These are phyloP conservation scores for Sclerospora graminicola DNA, from an alignment of 352 stramenopile species.

Conservation along the genomic window DNA sequence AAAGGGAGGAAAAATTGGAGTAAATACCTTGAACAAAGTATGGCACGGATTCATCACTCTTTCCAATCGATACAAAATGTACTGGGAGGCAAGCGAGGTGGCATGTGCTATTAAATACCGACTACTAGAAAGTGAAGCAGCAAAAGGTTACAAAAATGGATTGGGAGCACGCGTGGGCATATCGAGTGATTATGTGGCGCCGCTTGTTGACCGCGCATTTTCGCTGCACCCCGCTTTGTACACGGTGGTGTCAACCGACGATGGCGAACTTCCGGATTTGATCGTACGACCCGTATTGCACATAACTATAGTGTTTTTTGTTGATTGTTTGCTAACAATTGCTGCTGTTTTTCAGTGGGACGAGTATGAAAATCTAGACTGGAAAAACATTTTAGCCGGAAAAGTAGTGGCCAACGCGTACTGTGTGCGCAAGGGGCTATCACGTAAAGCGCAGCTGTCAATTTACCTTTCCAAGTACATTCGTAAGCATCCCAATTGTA, in stretches of 20 bases:
- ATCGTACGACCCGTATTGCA: slow-evolving; percentile 18
- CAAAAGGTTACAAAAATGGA: slow-evolving; percentile 17
- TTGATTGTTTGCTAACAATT: slow-evolving; percentile 5
- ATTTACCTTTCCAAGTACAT: slow-evolving; percentile 64
- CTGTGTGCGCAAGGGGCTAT: slow-evolving; percentile 61
- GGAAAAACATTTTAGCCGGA: slow-evolving; percentile 39
- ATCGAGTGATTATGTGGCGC: slow-evolving; percentile 31
- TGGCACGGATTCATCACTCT: background rate
- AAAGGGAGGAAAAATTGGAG: background rate
- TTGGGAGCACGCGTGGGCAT: slow-evolving; percentile 28
- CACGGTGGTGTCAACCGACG: slow-evolving; percentile 14
- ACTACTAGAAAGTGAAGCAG: slow-evolving; percentile 18
- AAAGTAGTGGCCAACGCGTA: slow-evolving; percentile 54
- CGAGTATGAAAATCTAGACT: slow-evolving; percentile 59
- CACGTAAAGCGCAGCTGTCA: slow-evolving; percentile 58
- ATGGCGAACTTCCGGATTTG: slow-evolving; percentile 21
- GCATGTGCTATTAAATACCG: slow-evolving; percentile 27
- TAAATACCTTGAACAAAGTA: slow-evolving; percentile 3
- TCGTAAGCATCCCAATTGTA: slow-evolving; percentile 40
- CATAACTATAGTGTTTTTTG: background rate
- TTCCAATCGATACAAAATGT: slow-evolving; percentile 1
- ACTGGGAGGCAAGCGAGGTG: slow-evolving; percentile 31
- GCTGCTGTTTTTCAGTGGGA: slow-evolving; percentile 30
- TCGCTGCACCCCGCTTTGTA: slow-evolving; percentile 37
- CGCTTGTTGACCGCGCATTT: slow-evolving; percentile 35